phyloP scores from a whole-genome alignment of 2,329 filamentous ascomycete species.

The Pleoardoris graminearum region DNA sequence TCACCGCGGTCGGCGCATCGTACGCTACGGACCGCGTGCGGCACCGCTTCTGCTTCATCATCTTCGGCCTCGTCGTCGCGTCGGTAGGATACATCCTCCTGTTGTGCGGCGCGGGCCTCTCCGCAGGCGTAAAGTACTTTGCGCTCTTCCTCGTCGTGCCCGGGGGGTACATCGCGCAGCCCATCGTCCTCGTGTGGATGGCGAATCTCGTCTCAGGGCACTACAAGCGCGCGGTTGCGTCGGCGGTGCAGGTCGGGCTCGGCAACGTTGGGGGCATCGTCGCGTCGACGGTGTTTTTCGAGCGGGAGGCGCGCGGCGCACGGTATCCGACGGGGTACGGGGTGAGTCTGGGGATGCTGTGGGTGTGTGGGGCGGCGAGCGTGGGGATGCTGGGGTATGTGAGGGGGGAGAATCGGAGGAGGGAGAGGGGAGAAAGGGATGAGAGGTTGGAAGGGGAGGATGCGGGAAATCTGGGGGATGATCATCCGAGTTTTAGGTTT shows the following conservation, averaged over 20 bases:
- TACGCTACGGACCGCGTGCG: conserved; percentile 55
- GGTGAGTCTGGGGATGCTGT: conserved; percentile 53
- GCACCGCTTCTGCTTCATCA: conserved; percentile 58
- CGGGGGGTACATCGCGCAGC: conserved; percentile 60
- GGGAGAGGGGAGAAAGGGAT: conserved; percentile 53
- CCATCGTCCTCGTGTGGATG: conserved; percentile 60
- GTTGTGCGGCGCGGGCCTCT: conserved; percentile 51
- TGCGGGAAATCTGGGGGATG: conserved; percentile 56
- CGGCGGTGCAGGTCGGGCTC: conserved; percentile 53
- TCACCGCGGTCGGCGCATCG: conserved; percentile 44
- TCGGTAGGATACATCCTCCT: conserved; percentile 61
- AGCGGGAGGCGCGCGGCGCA: conserved; percentile 46
- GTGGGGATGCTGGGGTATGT: conserved; percentile 49
- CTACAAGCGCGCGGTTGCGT: conserved; percentile 59
- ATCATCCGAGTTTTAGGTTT: conserved; percentile 56
- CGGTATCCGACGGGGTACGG: conserved; percentile 56
- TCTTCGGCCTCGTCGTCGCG: conserved; percentile 53
- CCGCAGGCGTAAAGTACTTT: conserved; percentile 56
- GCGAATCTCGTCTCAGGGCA: conserved; percentile 61
- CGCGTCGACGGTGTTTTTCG: conserved; percentile 55
- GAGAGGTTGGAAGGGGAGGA: conserved; percentile 48
- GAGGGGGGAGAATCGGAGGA: conserved; percentile 52
- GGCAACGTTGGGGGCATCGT: conserved; percentile 58
- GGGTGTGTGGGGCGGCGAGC: conserved; percentile 52
- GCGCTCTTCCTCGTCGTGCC: conserved; percentile 59